Base-by-base conservation (phyloP, 192 early-diverging fungal genomes). In the Umbelopsis sp. region DNA sequence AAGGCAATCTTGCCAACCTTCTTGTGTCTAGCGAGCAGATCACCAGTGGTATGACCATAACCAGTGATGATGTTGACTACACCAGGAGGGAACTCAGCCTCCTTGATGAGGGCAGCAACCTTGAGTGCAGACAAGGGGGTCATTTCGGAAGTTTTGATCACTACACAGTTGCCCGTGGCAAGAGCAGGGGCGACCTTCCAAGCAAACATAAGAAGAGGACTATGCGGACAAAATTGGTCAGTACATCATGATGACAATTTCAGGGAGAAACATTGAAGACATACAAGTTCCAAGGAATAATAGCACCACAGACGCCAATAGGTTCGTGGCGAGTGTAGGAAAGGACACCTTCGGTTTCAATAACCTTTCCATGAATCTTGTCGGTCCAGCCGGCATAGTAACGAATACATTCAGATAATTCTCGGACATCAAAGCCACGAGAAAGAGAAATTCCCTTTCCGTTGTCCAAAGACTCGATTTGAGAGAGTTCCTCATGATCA, bases 21-120 rank as follows among this genome's bases (percentile, higher is more conserved):
- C 44, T 72, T 76, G 75, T 96, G 93, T 58, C 76, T 78, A 35
- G 90, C 88, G 4, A 96, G 85, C 10, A 90, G 83, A 64, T 81
- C 82, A 71, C 74, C 93, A n/a, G 90, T 91, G 18, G 70, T 72
- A 21, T 70, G 70, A 35, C 93, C 93, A 20, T 75, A 84, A 67
- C 94, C 94, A 77, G 93, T 90, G n/a, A 95, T 80, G 78, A 96
- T 85, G 75, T 94, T 96, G 68, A 93, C 79, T 9, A 96, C 94
- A 46, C 94, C 93, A 30, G 80, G 67, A 18, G 94, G 93, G 22
- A 96, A 75, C 33, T 90, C 91, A 30, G 91, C 92, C 52, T 92
- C 83, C 22, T 84, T 72, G 46, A 88, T 70, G 21, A 95, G 77
- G 30, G 84, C 72, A 66, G 87, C 86, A 13, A 95, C 81, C 81